Percentiles rank a stretch among this genome's conserved stretches.
Evolutionary conservation across 108 stramenopile species (phyloP).

Genomic region (Cylindrotheca closterium): DNA sequence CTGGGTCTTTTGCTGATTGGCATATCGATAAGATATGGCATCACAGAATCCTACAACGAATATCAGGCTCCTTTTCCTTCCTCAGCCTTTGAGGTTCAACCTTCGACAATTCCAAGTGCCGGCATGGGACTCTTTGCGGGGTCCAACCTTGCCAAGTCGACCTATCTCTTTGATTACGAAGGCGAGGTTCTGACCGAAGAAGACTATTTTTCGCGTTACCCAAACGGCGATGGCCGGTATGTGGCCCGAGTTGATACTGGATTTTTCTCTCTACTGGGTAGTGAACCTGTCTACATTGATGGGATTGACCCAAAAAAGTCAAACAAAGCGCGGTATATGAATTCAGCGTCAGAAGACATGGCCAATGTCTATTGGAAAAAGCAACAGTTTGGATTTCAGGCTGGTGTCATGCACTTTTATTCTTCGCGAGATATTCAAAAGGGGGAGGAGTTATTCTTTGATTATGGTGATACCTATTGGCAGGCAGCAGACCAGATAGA

Average conservation of each 20-base stretch:
- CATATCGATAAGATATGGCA: neutral
- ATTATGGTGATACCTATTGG: slow-evolving; percentile 58
- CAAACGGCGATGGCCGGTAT: neutral
- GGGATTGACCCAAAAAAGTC: neutral
- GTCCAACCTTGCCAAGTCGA: neutral
- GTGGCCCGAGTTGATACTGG: neutral
- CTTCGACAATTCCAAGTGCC: neutral
- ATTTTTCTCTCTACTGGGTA: neutral
- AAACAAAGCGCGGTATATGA: neutral
- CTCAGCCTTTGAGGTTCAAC: neutral
- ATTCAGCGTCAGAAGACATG: neutral
- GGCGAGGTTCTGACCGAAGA: neutral
- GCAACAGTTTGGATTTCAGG: neutral
- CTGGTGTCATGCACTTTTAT: slow-evolving; percentile 38
- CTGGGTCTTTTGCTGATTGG: neutral
- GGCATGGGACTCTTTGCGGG: neutral
- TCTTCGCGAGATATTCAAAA: slow-evolving; percentile 39
- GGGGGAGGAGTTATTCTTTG: slow-evolving; percentile 57
- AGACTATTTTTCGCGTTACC: neutral
- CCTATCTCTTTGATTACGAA: neutral
- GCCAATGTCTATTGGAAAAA: neutral
- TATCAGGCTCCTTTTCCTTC: neutral
- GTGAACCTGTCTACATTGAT: neutral
- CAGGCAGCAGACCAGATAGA: slow-evolving; percentile 14
- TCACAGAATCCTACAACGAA: neutral